A percentile compares a stretch with the other conserved stretches of the same genome.
Evolutionary conservation across 306 rosid genomes (phyloP).

Genomic region (Fragaria nilgerrensis): DNA sequence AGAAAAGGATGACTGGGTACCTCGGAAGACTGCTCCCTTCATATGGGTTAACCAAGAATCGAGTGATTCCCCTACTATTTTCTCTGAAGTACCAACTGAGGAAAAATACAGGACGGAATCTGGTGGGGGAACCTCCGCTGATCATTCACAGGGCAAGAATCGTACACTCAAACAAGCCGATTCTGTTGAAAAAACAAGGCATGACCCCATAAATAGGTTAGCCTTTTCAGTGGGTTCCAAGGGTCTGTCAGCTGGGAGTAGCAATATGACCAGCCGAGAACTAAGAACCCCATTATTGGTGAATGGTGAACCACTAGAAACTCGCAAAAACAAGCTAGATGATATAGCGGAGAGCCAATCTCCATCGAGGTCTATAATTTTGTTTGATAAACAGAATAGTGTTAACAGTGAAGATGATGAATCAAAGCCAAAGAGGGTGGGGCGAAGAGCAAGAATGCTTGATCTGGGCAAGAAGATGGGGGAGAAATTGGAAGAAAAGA

Average conservation of each 20-base stretch:
- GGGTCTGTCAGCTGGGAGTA: constrained; percentile 25
- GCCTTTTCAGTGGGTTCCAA: constrained; percentile 24
- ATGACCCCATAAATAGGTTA: constrained; percentile 41
- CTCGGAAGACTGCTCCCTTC: constrained; percentile 69
- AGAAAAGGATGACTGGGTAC: constrained; percentile 87
- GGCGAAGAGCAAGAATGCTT: constrained; percentile 71
- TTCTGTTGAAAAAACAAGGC: constrained; percentile 29
- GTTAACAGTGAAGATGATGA: constrained; percentile 43
- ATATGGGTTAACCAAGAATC: constrained; percentile 69
- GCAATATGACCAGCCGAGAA: constrained; percentile 33
- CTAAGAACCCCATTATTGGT: constrained; percentile 49
- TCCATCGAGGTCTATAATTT: constrained; percentile 23
- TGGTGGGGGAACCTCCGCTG: constrained; percentile 32
- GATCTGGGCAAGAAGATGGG: constrained; percentile 79
- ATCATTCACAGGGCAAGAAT: constrained; percentile 33
- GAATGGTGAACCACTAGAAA: constrained; percentile 33
- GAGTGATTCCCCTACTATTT: constrained; percentile 34
- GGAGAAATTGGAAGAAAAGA: constrained; percentile 85
- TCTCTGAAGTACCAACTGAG: constrained; percentile 33
- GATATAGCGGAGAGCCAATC: constrained; percentile 33
- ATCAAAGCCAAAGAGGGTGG: constrained; percentile 51
- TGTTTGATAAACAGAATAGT: constrained; percentile 26
- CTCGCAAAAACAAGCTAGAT: constrained; percentile 31
- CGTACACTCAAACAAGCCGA: constrained; percentile 23
- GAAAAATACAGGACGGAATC: constrained; percentile 39